These are phyloP conservation scores for Albizia julibrissin DNA, from an alignment of 306 rosid species.

Conservation along the genomic window DNA sequence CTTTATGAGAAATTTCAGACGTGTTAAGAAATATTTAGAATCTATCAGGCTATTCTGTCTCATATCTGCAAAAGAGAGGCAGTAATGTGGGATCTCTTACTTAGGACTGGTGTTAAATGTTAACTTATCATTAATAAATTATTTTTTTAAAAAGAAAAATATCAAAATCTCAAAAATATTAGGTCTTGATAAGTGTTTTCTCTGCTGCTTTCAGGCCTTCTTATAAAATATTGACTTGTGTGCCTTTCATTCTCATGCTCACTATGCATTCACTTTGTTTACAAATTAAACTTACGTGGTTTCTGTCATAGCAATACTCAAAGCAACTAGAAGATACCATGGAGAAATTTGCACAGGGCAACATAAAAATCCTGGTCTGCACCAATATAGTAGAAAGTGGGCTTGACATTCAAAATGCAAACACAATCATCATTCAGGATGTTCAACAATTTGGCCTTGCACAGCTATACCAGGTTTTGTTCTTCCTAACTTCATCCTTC, in stretches of 20 bases:
- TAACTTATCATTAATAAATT: neutral
- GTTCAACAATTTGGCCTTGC: conserved; percentile 98
- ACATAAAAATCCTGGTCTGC: conserved; percentile 79
- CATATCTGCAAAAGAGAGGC: neutral
- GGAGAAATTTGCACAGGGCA: conserved; percentile 85
- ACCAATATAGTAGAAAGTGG: conserved; percentile 97
- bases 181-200: neutral
- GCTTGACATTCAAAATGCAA: conserved; percentile 98
- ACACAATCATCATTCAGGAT: conserved; percentile 94
- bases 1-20: neutral
- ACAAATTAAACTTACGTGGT: neutral
- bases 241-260: conserved; percentile 13
- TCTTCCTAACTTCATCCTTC: conserved; percentile 36
- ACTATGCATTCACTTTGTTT: conserved; percentile 27
- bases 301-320: conserved; percentile 77
- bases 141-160: neutral
- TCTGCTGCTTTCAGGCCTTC: conserved; percentile 7
- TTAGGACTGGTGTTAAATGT: conserved; percentile 20
- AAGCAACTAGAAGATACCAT: conserved; percentile 91
- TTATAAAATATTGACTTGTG: conserved; percentile 14
- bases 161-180: neutral
- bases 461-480: conserved; percentile 85
- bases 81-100: neutral
- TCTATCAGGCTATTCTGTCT: neutral
- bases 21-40: conserved; percentile 2